Evolutionary conservation across 768 basidiomycete species (phyloP).

Genomic region (Dacryopinax spathularia): DNA sequence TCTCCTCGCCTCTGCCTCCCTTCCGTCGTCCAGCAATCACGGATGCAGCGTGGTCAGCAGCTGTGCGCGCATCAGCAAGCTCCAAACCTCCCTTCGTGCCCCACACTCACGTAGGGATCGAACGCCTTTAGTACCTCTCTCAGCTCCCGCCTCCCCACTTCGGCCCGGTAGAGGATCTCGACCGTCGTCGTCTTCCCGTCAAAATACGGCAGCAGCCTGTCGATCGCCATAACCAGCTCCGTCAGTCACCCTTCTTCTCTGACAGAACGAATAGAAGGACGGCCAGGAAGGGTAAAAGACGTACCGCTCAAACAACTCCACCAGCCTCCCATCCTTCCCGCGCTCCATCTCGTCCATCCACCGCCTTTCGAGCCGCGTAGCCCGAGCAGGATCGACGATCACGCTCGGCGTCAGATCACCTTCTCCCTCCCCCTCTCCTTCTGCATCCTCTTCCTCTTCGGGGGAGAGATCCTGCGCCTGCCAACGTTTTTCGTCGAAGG

Average conservation of each 20-base stretch:
- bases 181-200: conserved; percentile 86
- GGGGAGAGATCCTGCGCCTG: neutral
- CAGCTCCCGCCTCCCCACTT: conserved; percentile 70
- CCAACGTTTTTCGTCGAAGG: too few species aligned
- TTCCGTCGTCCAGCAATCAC: too few species aligned
- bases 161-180: conserved; percentile 81
- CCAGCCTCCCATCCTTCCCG: conserved; percentile 54
- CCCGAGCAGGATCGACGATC: conserved; percentile 69
- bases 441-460: neutral
- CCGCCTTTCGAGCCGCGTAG: conserved; percentile 59
- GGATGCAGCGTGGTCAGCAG: too few species aligned
- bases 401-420: conserved; percentile 39
- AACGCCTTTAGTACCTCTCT: conserved; percentile 73
- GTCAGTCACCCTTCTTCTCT: neutral
- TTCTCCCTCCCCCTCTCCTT: conserved; percentile 22
- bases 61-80: too few species aligned
- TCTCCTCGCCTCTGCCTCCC: too few species aligned
- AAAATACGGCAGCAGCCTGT: conserved; percentile 81
- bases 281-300: conserved; percentile 19
- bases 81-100: too few species aligned
- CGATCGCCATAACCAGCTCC: too few species aligned
- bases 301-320: conserved; percentile 64
- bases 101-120: conserved; percentile 61
- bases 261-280: neutral
- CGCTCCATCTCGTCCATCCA: conserved; percentile 90